Evolutionary conservation across 352 stramenopile species (phyloP).

Genomic region (Phytophthora vignae): DNA sequence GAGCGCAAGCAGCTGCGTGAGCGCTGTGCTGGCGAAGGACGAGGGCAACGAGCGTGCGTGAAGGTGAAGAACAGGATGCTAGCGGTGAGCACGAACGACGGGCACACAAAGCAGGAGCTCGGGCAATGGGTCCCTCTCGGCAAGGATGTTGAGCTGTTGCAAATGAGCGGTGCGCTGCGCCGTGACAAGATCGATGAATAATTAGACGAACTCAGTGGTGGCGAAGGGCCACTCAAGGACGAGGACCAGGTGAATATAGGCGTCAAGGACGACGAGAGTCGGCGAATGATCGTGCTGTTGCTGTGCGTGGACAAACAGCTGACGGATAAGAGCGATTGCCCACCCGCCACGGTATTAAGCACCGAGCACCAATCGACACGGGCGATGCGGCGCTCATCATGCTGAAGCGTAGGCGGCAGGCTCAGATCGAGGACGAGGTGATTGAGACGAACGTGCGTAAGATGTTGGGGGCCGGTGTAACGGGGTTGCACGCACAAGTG

Average conservation of each 20-base stretch:
- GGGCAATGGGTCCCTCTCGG: not conserved
- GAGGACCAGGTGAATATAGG: not conserved
- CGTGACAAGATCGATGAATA: not conserved
- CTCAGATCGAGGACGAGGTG: no score
- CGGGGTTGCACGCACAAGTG: no score
- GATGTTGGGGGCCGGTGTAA: no score
- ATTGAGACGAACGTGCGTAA: no score
- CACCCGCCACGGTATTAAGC: no score
- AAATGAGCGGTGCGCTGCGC: not conserved
- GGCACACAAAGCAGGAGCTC: not conserved
- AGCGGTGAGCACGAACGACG: no score
- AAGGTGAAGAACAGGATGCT: not conserved
- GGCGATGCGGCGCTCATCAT: no score
- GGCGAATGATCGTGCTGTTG: not conserved
- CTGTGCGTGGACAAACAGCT: not conserved
- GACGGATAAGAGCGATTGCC: not conserved
- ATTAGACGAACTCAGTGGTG: not conserved
- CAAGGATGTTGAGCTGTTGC: not conserved
- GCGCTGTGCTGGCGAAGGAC: no score
- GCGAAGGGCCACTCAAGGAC: not conserved
- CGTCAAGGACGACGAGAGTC: not conserved
- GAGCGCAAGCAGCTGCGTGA: no score
- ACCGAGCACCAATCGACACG: no score
- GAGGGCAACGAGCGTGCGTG: no score
- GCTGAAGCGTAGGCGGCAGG: no score